Percentiles rank a stretch among this genome's conserved stretches.
phyloP scores from a whole-genome alignment of 2,329 filamentous ascomycete species.

The Diaporthe ilicicola region DNA sequence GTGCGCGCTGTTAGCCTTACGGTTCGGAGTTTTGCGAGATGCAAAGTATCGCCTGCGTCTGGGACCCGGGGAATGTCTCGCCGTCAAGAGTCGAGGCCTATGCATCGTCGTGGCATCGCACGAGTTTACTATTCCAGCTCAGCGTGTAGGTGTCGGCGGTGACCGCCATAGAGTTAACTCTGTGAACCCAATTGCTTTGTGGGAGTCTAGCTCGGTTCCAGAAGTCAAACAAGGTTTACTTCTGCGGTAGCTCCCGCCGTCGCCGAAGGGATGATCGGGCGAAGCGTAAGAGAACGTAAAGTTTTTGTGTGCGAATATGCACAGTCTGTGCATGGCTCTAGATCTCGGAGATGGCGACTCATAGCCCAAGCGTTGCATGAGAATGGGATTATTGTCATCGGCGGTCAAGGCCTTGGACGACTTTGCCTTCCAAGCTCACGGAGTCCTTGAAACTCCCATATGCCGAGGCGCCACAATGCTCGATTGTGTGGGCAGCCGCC shows the following conservation, averaged over 20 bases:
- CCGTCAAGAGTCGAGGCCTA: neutral
- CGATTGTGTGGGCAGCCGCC: neutral
- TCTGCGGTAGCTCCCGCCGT: slow-evolving; percentile 18
- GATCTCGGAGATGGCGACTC: slow-evolving; percentile 12
- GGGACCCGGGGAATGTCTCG: neutral
- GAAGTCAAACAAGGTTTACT: slow-evolving; percentile 6
- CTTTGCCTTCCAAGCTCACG: neutral
- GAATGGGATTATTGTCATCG: neutral
- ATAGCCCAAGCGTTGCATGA: neutral
- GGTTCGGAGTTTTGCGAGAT: neutral
- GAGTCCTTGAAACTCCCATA: slow-evolving; percentile 5
- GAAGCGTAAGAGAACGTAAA: neutral
- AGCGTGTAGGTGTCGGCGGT: neutral
- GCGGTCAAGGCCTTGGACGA: slow-evolving; percentile 10
- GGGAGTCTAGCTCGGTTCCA: neutral
- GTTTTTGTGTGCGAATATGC: neutral
- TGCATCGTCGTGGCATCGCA: neutral
- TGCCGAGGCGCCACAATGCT: neutral
- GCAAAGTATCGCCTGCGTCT: neutral
- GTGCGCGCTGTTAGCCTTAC: slow-evolving; percentile 7
- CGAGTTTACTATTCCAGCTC: slow-evolving; percentile 11
- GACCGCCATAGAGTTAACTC: neutral
- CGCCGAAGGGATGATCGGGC: slow-evolving; percentile 2
- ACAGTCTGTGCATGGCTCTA: neutral
- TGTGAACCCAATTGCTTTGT: slow-evolving; percentile 3